Base-by-base conservation (phyloP, 2,329 filamentous ascomycete genomes). In the Peltaster fructicola region DNA sequence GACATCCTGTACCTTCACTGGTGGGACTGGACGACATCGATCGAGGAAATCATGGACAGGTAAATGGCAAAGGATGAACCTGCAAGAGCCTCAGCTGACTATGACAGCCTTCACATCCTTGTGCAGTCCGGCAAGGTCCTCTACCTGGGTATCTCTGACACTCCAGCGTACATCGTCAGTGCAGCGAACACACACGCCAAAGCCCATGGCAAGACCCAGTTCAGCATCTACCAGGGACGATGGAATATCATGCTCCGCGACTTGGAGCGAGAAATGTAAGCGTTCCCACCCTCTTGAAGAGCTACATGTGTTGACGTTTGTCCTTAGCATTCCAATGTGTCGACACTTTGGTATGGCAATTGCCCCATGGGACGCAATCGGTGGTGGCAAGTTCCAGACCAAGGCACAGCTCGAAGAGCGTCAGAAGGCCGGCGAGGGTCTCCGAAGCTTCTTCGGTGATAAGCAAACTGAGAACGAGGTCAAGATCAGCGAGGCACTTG, bases 221-320 rank as follows among this genome's bases (percentile, higher is more conserved):
- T 44, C 52, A 50, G 7, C 46, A 50, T 32, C 30, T 45, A 45
- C 33, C 42, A 45, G 33, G 52, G 33, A n/a, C 47, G 48, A 5
- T 58, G 53, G 52, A 52, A 47, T 22, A 47, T 53, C 17, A 50
- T 49, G 10, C 39, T 47, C 9, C 49, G 54, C 27, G 53, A 57
- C 24, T n/a, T n/a, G n/a, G n/a, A n/a, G 74, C 10, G 75, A 74
- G 26, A 61, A 71, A 42, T 73, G 44, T 44, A 40, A 31, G 51
- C 34, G 8, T 6, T 11, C 14, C 5, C 10, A 11, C 22, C 7
- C 20, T 10, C 20, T 9, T 8, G 16, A 16, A 9, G n/a, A n/a
- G n/a, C n/a, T n/a, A n/a, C 15, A 12, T 17, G 7, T 19, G n/a
- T n/a, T 13, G 13, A 8, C 8, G 28, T 8, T 18, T 19, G 10